Conservation (phyloP, 345 rosid species). For the Linum tenue region DNA sequence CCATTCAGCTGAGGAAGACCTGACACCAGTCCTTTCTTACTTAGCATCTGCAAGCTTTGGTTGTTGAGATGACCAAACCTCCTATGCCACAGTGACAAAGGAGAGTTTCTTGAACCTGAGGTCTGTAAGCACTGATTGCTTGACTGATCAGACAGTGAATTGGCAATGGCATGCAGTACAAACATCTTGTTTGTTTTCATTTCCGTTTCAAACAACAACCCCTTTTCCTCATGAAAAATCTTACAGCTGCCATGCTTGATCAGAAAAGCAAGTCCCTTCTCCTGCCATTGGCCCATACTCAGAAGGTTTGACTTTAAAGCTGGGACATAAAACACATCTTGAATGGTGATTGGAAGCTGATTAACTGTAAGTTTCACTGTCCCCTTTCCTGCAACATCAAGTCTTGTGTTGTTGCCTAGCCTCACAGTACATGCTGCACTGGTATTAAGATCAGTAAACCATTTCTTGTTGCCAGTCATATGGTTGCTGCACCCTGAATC, state of each 20-base stretch:
- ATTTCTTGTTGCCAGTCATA: too few relatives aligned
- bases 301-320: too few relatives aligned
- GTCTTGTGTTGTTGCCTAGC: constrained; percentile 6
- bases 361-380: constrained; percentile 1
- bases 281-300: not conserved
- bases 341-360: too few relatives aligned
- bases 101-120: not conserved
- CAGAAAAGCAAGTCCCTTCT: not conserved
- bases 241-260: not conserved
- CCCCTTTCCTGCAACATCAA: not conserved
- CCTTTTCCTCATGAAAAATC: constrained; percentile 2
- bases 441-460: too few relatives aligned
- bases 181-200: constrained; percentile 1
- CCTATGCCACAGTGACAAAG: not conserved
- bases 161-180: not conserved
- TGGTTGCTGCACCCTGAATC: too few relatives aligned
- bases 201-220: constrained; percentile 1
- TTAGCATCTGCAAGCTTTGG: not conserved
- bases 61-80: constrained; percentile 6
- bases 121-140: not conserved
- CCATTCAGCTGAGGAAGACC: not conserved
- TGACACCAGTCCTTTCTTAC: not conserved
- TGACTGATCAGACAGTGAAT: not conserved
- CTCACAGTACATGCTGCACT: not conserved
- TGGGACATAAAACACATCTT: too few relatives aligned